A percentile compares a stretch with the other conserved stretches of the same genome.
These are phyloP conservation scores for Neurospora sp. DNA, from an alignment of 495 filamentous ascomycete species.

Conservation along the genomic window DNA sequence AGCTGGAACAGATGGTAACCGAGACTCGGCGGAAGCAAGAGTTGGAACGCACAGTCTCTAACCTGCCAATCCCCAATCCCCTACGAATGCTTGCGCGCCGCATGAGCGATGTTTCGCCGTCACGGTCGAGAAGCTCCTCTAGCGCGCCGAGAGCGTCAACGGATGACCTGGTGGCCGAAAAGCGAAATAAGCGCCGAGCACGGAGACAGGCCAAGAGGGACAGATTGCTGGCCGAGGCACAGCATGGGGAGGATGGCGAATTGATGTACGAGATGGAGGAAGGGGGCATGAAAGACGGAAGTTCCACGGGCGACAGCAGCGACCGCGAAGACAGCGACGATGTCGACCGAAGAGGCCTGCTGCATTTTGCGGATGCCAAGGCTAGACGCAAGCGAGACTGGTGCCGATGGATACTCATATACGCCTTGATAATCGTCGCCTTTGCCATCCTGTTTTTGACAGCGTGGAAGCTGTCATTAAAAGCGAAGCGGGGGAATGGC, in stretches of 20 bases:
- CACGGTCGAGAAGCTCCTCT: conserved; percentile 22
- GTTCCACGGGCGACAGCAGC: conserved; percentile 42
- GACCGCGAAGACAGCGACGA: conserved; percentile 46
- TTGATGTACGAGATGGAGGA: conserved; percentile 88
- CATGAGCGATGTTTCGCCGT: conserved; percentile 20
- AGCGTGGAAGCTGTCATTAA: conserved; percentile 38
- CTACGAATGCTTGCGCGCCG: conserved; percentile 28
- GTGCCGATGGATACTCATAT: conserved; percentile 42
- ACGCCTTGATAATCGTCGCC: conserved; percentile 40
- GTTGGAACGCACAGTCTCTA: conserved; percentile 34
- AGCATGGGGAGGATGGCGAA: conserved; percentile 56
- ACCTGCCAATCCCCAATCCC: conserved; percentile 35
- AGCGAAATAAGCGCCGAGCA: conserved; percentile 30
- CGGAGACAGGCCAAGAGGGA: conserved; percentile 39
- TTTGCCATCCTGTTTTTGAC: conserved; percentile 41
- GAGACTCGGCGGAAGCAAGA: conserved; percentile 37
- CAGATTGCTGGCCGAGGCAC: conserved; percentile 36
- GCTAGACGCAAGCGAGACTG: conserved; percentile 30
- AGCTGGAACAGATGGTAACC: conserved; percentile 66
- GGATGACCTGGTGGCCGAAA: conserved; percentile 38
- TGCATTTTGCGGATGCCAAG: conserved; percentile 35
- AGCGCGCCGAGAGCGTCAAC: conserved; percentile 15
- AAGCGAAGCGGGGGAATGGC: conserved; percentile 4
- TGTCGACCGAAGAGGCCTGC: conserved; percentile 37
- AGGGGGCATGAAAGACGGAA: conserved; percentile 59